These are phyloP conservation scores for Alternaria metachromatica DNA, from an alignment of 2,329 filamentous ascomycete species.

Conservation along the genomic window DNA sequence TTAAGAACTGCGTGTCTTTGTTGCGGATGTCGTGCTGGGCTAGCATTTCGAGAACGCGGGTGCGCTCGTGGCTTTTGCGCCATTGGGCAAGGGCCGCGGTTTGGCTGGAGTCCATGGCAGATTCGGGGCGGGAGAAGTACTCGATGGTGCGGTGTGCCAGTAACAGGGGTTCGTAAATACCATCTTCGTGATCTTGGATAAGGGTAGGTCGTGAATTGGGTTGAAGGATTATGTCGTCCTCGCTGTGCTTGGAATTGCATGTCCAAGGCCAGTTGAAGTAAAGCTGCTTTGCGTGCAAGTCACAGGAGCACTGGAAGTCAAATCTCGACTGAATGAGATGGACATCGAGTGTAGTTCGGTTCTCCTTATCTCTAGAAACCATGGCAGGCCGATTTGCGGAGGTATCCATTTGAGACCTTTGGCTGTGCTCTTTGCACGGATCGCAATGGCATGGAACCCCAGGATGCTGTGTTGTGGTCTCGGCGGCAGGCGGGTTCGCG, in stretches of 20 bases:
- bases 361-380: neutral
- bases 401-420: neutral
- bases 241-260: neutral
- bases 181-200: neutral
- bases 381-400: neutral
- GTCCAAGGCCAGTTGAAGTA: neutral
- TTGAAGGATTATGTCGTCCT: neutral
- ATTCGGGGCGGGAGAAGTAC: too few species aligned
- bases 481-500: neutral
- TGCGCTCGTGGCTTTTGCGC: too few species aligned
- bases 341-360: neutral
- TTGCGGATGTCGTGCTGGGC: too few species aligned
- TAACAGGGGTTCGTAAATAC: too few species aligned
- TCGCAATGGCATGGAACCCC: neutral
- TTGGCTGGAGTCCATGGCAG: too few species aligned
- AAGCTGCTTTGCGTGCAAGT: neutral
- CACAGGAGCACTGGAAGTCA: neutral
- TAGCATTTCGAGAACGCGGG: too few species aligned
- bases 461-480: neutral
- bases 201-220: neutral
- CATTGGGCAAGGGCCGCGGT: too few species aligned
- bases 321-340: neutral
- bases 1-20: too few species aligned
- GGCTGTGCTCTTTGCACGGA: neutral
- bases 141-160: too few species aligned